Evolutionary conservation across 495 filamentous ascomycete species (phyloP).

Genomic region (Talaromyces adpressus): DNA sequence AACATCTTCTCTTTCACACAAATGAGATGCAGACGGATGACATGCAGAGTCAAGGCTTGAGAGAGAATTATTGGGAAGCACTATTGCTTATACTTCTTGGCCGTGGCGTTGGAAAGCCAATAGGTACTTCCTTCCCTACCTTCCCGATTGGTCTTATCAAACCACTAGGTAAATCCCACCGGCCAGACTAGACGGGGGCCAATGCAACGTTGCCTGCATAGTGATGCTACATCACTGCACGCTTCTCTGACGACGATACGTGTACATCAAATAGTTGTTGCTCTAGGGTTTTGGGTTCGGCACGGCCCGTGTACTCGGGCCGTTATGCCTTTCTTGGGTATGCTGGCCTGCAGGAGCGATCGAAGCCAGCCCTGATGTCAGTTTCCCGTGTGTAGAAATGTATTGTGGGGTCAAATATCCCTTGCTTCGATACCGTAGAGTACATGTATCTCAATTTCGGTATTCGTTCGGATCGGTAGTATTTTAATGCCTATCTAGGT

Average conservation of each 20-base stretch:
- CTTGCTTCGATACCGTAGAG: not conserved
- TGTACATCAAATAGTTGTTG: not conserved
- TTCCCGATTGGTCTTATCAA: not conserved
- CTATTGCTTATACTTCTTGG: not conserved
- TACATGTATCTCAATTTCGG: not conserved
- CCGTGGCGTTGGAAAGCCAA: not conserved
- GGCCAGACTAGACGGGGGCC: not conserved
- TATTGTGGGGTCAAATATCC: not conserved
- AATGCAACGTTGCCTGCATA: not conserved
- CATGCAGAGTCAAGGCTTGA: not conserved
- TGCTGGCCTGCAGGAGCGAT: not conserved
- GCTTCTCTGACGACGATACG: not conserved
- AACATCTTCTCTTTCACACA: not conserved
- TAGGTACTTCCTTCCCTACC: not conserved
- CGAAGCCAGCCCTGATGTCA: not conserved
- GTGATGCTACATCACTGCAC: not conserved
- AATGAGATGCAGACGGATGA: not conserved
- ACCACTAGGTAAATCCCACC: not conserved
- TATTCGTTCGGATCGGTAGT: not conserved
- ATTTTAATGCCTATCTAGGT: too few relatives aligned
- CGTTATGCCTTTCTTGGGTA: not conserved
- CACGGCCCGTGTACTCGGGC: not conserved
- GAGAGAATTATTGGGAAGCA: not conserved
- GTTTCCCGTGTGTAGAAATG: not conserved
- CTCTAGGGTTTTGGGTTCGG: not conserved